phyloP scores from a whole-genome alignment of 1,139 yeast genomes.

The Pichia norvegensis region DNA sequence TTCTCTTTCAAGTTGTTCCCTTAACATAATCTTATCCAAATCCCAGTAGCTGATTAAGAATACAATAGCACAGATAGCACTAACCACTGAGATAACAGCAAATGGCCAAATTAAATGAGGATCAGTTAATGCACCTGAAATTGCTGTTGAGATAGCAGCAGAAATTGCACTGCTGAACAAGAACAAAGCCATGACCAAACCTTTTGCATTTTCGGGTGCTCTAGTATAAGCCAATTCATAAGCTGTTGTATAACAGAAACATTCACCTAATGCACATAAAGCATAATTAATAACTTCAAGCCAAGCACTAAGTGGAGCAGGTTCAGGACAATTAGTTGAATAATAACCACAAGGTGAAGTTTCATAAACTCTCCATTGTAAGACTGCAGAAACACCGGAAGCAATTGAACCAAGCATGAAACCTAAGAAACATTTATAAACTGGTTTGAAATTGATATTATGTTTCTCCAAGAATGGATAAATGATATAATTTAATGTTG shows the following conservation, averaged over 20 bases:
- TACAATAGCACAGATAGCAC: constrained; percentile 35
- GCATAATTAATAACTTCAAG: constrained; percentile 43
- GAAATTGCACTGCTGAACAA: constrained; percentile 51
- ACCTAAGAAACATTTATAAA: constrained; percentile 49
- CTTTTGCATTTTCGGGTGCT: constrained; percentile 61
- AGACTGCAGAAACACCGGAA: constrained; percentile 74
- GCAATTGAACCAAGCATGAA: constrained; percentile 64
- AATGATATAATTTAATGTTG: constrained; percentile 47
- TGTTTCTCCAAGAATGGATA: constrained; percentile 51
- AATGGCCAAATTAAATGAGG: constrained; percentile 52
- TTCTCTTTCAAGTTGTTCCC: constrained; percentile 21
- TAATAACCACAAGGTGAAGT: constrained; percentile 72
- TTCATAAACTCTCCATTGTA: constrained; percentile 66
- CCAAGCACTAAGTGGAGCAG: constrained; percentile 53
- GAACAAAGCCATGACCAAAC: constrained; percentile 64
- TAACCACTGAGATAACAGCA: constrained; percentile 42
- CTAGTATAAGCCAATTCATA: constrained; percentile 64
- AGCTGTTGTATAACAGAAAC: constrained; percentile 60
- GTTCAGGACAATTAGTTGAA: constrained; percentile 39
- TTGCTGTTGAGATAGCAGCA: constrained; percentile 51
- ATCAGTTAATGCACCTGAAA: constrained; percentile 46
- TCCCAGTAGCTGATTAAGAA: constrained; percentile 45
- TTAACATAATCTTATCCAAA: constrained; percentile 46
- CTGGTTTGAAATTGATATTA: constrained; percentile 36
- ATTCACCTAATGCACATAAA: constrained; percentile 56